Percentiles rank a stretch among this genome's conserved stretches.
These are phyloP conservation scores for Colletotrichum eleusines DNA, from an alignment of 2,329 filamentous ascomycete genomes.

Conservation along the genomic window DNA sequence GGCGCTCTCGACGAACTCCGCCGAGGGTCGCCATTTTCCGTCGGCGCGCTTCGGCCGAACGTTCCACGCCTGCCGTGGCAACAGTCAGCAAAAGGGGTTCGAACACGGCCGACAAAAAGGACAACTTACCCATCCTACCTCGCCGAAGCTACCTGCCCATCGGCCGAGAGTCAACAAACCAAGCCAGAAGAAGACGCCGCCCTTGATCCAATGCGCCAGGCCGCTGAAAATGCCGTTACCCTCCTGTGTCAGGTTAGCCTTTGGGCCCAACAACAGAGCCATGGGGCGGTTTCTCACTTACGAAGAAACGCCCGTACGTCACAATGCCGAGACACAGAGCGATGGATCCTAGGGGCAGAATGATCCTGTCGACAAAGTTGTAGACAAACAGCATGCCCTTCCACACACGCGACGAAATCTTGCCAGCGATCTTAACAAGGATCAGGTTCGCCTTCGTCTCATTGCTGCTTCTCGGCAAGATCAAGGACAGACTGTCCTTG, in stretches of 20 bases:
- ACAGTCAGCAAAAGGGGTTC: constrained; percentile 33
- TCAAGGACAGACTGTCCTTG: constrained; percentile 52
- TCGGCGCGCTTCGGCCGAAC: constrained; percentile 72
- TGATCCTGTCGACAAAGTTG: constrained; percentile 78
- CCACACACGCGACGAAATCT: constrained; percentile 69
- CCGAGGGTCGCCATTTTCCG: constrained; percentile 78
- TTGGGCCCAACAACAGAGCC: neutral
- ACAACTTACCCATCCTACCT: constrained; percentile 81
- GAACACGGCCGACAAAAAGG: neutral
- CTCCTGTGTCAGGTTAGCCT: constrained; percentile 61
- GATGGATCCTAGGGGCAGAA: constrained; percentile 83
- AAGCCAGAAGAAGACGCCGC: constrained; percentile 94
- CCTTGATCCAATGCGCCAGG: constrained; percentile 93
- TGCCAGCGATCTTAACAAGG: constrained; percentile 63
- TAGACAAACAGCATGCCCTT: constrained; percentile 71
- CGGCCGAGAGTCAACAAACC: constrained; percentile 88
- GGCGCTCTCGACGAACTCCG: constrained; percentile 90
- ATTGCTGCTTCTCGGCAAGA: constrained; percentile 56
- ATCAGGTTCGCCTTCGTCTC: constrained; percentile 58
- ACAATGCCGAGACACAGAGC: constrained; percentile 78
- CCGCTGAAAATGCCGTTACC: constrained; percentile 81
- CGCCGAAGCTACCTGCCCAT: constrained; percentile 90
- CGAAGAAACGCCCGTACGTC: constrained; percentile 86
- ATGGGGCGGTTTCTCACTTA: constrained; percentile 60
- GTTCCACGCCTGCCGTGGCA: constrained; percentile 81